These are phyloP conservation scores for Orbilia blumenaviensis DNA, from an alignment of 2,329 filamentous ascomycete species.

Conservation along the genomic window DNA sequence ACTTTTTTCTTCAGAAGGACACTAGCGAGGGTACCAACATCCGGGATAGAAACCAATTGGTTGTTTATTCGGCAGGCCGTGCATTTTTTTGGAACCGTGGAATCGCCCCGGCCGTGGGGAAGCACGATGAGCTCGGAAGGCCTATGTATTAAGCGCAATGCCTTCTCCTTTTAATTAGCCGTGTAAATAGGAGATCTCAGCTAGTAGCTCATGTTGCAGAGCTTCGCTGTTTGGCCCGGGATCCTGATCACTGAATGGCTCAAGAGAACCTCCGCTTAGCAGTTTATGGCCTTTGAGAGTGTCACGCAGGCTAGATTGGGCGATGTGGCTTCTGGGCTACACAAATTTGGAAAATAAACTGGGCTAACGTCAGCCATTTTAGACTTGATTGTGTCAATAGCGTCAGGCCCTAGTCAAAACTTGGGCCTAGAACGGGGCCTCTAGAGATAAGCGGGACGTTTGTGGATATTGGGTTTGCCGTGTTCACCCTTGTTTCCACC, in stretches of 20 bases:
- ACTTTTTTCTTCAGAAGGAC: neutral
- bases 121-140: neutral
- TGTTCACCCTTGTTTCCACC: slow-evolving; percentile 14
- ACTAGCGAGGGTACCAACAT: slow-evolving; percentile 18
- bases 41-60: slow-evolving; percentile 51
- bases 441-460: slow-evolving; percentile 46
- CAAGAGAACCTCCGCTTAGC: slow-evolving; percentile 3
- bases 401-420: slow-evolving; percentile 11
- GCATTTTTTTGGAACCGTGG: neutral
- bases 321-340: slow-evolving; percentile 29
- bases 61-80: no score
- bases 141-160: slow-evolving; percentile 11
- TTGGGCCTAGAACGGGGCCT: slow-evolving; percentile 31
- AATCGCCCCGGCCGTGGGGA: neutral
- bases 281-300: slow-evolving; percentile 7
- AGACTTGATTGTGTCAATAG: slow-evolving; percentile 25
- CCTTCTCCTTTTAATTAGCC: slow-evolving; percentile 34
- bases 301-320: neutral
- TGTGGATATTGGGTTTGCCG: slow-evolving; percentile 31
- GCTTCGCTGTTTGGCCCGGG: slow-evolving; percentile 11
- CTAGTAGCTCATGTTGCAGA: neutral
- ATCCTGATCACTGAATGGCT: neutral
- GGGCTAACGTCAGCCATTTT: neutral
- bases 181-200: neutral
- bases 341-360: slow-evolving; percentile 8